Conservation (phyloP, 225 moss, liverwort and hornwort species). For the Asterella californica region DNA sequence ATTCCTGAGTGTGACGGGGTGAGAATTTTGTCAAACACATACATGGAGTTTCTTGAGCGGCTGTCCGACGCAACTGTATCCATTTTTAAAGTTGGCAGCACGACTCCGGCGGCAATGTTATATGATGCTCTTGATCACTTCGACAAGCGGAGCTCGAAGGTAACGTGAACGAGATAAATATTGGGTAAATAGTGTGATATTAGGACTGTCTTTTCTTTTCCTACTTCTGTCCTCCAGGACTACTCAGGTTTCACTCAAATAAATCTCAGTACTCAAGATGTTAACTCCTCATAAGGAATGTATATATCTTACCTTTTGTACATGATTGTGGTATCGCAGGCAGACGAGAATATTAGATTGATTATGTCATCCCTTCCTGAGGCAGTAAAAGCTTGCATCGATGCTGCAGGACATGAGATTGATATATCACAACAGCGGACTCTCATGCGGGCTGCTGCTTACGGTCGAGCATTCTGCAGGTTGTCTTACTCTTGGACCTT, state of each 20-base stretch:
- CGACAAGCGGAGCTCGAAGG: constrained; percentile 95
- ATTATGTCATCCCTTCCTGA: constrained; percentile 76
- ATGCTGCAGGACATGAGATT: constrained; percentile 95
- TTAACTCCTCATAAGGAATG: background rate
- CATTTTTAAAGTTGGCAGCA: constrained; percentile 97
- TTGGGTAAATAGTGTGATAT: background rate
- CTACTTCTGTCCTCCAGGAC: background rate
- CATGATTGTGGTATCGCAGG: constrained; percentile 46
- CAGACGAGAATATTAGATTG: constrained; percentile 95
- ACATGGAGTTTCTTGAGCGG: constrained; percentile 86
- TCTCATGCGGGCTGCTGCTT: constrained; percentile 89
- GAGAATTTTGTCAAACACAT: constrained; percentile 83
- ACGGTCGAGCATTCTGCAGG: constrained; percentile 99
- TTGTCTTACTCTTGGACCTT: constrained; percentile 24
- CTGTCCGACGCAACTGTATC: constrained; percentile 88
- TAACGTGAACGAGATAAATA: constrained; percentile 3
- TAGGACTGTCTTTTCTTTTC: background rate
- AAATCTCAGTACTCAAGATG: background rate
- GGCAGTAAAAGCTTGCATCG: constrained; percentile 94
- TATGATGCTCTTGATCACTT: constrained; percentile 99
- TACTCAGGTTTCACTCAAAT: background rate
- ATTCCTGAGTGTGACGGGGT: constrained; percentile 95
- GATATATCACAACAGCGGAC: constrained; percentile 86
- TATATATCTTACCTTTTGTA: constrained; percentile 8
- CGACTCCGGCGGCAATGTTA: constrained; percentile 89